Base-by-base conservation (phyloP, 1,284 basidiomycete species). In the Veloboletus limbatus region DNA sequence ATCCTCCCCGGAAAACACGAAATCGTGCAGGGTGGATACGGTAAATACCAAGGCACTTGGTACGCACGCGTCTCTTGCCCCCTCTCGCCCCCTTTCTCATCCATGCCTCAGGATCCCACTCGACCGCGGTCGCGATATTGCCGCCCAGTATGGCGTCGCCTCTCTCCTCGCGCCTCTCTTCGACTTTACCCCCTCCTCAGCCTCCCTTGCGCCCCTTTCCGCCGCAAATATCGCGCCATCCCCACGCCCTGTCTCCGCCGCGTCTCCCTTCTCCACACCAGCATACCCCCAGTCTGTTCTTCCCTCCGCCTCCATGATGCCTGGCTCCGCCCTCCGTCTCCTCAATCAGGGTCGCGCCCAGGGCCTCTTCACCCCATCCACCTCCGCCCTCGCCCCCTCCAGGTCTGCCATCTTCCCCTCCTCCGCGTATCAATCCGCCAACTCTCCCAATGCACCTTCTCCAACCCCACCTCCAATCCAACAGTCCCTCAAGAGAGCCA, bases 31-130 rank as follows among this genome's bases (percentile, higher is more conserved):
- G 97, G 97, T 39, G 97, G 97, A 32, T 99, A 98, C 63, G 97
- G 97, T 34, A 97, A 97, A 72, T 99, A 98, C 68, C 97, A 99
- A 68, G 97, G 97, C 51, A 99, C 97, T 41, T 99, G 97, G 96
- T 94, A 58, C 65, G 75, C 47, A 33, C 65, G 75, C 47, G 31
- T 48, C 40, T 21, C 40, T 40, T 39, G 20, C 33, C 33, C 17
- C 38, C 40, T 27, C 25, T 44, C 38, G 16, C 51, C 22, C 36
- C 35, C 43, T 42, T 44, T 45, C 48, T 54, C 48, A 53, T 54
- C 34, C 48, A 32, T 21, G 40, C 30, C 48, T 8, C 54, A 95
- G 92, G 93, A 93, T 97, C 55, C 94, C 94, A 3, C 82, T 96
- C 34, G 88, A 94, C 55, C 79, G 91, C 48, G 94, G 92, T 25